A percentile compares a stretch with the other conserved stretches of the same genome.
phyloP scores from a whole-genome alignment of 177 flowering plant species.

The Vitis hybrid region DNA sequence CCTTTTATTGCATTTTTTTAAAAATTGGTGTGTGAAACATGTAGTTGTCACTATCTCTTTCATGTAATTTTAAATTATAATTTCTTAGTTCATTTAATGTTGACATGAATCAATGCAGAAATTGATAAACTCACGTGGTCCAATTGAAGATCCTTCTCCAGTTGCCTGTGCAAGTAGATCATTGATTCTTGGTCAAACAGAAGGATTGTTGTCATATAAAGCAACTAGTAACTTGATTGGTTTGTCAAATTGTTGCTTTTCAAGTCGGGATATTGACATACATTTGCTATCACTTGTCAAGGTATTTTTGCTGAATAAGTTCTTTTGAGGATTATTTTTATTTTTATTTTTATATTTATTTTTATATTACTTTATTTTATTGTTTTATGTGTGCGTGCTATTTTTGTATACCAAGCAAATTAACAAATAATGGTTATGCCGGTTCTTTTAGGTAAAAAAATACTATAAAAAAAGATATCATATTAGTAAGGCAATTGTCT shows the following conservation, averaged over 20 bases:
- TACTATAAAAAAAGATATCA: background rate
- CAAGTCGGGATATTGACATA: constrained; percentile 60
- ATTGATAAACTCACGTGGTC: constrained; percentile 58
- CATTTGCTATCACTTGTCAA: constrained; percentile 73
- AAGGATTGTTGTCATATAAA: constrained; percentile 70
- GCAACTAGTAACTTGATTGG: constrained; percentile 68
- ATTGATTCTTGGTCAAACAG: constrained; percentile 55
- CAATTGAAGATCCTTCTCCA: constrained; percentile 88
- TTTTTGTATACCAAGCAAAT: background rate
- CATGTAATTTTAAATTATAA: background rate
- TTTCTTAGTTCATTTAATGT: constrained; percentile 14
- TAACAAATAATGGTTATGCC: background rate
- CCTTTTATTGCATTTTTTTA: constrained; percentile 3
- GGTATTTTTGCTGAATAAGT: constrained; percentile 37
- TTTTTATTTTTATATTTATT: too few relatives aligned
- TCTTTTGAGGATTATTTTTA: background rate
- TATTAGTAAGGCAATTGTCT: background rate
- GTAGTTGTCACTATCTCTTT: background rate
- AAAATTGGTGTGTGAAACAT: constrained; percentile 1
- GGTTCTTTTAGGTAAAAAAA: background rate
- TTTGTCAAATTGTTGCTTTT: constrained; percentile 58
- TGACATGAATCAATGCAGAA: constrained; percentile 66
- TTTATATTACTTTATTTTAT: background rate
- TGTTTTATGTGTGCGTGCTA: background rate
- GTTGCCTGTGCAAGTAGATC: constrained; percentile 55